A percentile compares a stretch with the other conserved stretches of the same genome.
Evolutionary conservation across 2,329 filamentous ascomycete genomes (phyloP).

Genomic region (Parafenestella ontariensis): DNA sequence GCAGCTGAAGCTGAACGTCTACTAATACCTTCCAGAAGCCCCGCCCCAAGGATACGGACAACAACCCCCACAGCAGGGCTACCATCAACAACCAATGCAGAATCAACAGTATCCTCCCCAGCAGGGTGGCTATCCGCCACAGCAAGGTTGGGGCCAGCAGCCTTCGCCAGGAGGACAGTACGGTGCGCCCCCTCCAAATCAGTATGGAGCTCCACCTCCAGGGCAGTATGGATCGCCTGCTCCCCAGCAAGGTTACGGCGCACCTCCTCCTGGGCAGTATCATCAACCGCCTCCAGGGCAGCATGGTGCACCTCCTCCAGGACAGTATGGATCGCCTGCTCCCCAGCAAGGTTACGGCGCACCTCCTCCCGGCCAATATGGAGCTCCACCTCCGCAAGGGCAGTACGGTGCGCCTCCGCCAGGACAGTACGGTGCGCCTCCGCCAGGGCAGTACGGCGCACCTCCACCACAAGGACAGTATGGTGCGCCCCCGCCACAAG

Average conservation of each 20-base stretch:
- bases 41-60: constrained; percentile 37
- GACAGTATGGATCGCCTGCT: constrained; percentile 30
- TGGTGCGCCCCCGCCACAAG: constrained; percentile 39
- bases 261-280: constrained; percentile 36
- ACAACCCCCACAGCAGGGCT: constrained; percentile 26
- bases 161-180: constrained; percentile 35
- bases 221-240: constrained; percentile 31
- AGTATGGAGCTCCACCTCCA: constrained; percentile 29
- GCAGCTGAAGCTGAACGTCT: constrained; percentile 21
- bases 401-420: constrained; percentile 28
- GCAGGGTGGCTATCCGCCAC: constrained; percentile 40
- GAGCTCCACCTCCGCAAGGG: constrained; percentile 20
- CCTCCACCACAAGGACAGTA: constrained; percentile 28
- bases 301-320: constrained; percentile 26
- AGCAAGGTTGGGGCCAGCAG: constrained; percentile 35
- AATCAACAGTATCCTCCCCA: constrained; percentile 35
- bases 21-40: constrained; percentile 37
- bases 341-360: too few relatives aligned
- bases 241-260: constrained; percentile 32
- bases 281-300: constrained; percentile 42
- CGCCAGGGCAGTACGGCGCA: constrained; percentile 30
- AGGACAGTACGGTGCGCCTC: constrained; percentile 21
- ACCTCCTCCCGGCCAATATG: constrained; percentile 32
- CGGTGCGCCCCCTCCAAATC: constrained; percentile 45
- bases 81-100: constrained; percentile 43